phyloP scores from a whole-genome alignment of 2,329 filamentous ascomycete genomes.

The Sclerotinia borealis region DNA sequence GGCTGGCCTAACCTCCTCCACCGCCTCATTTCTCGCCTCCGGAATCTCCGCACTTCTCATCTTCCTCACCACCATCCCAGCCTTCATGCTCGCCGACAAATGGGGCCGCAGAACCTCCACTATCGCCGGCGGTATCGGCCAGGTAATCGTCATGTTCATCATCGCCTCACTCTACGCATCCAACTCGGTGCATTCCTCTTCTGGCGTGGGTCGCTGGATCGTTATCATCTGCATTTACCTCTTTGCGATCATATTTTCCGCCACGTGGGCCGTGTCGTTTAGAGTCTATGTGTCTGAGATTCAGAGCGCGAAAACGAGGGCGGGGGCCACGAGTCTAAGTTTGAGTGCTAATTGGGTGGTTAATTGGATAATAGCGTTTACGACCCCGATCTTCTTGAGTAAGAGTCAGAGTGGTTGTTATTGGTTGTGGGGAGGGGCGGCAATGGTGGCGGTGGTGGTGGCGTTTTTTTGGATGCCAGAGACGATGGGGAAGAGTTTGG shows the following conservation, averaged over 20 bases:
- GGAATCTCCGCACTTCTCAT: conserved; percentile 55
- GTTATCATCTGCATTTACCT: conserved; percentile 46
- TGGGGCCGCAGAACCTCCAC: conserved; percentile 51
- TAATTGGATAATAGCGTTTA: conserved; percentile 32
- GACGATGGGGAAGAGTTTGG: conserved; percentile 23
- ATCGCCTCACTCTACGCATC: conserved; percentile 49
- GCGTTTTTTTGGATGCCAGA: conserved; percentile 30
- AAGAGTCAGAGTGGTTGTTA: conserved; percentile 25
- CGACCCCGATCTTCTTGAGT: conserved; percentile 30
- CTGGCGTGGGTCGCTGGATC: conserved; percentile 42
- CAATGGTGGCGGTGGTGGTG: conserved; percentile 18
- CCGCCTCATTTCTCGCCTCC: conserved; percentile 53
- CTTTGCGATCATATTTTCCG: conserved; percentile 42
- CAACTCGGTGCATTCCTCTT: conserved; percentile 35
- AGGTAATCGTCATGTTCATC: conserved; percentile 46
- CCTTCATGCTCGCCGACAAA: conserved; percentile 48
- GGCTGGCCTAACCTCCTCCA: conserved; percentile 49
- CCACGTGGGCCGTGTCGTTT: conserved; percentile 48
- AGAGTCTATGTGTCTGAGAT: conserved; percentile 55
- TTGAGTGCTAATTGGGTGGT: conserved; percentile 40
- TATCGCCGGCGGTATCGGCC: conserved; percentile 46
- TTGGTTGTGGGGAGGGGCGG: conserved; percentile 37
- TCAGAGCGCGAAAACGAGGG: conserved; percentile 48
- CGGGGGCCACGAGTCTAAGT: conserved; percentile 47
- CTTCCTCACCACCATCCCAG: conserved; percentile 50